Percentiles rank a stretch among this genome's conserved stretches.
phyloP scores from a whole-genome alignment of 306 rosid species.

The Quillaja saponaria region DNA sequence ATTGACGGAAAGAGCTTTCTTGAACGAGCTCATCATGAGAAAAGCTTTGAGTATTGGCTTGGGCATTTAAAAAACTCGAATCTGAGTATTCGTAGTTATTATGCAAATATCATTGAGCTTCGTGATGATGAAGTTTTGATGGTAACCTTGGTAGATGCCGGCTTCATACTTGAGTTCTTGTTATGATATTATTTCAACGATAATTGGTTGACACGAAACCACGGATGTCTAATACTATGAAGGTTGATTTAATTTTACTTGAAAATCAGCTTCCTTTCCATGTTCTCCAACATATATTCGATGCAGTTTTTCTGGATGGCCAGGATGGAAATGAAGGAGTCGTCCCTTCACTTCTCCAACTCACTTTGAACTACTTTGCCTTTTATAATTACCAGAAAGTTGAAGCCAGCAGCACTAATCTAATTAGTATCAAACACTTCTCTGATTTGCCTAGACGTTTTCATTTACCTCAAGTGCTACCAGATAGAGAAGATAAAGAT shows the following conservation, averaged over 20 bases:
- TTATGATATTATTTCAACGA: fast-evolving
- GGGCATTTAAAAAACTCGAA: background rate
- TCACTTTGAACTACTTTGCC: background rate
- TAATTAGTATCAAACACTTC: background rate
- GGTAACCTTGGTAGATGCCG: conserved; percentile 1
- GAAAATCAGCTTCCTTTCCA: conserved; percentile 30
- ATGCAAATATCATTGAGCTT: background rate
- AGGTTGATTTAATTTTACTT: background rate
- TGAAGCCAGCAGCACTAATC: background rate
- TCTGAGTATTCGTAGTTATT: background rate
- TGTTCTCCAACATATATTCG: background rate
- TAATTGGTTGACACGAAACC: background rate
- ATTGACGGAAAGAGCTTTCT: background rate
- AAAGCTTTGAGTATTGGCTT: background rate
- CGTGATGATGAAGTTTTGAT: background rate
- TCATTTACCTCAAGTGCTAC: background rate
- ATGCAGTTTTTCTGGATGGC: background rate
- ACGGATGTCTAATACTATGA: background rate
- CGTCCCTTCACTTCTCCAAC: background rate
- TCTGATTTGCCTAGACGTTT: conserved; percentile 9
- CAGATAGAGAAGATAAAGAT: fast-evolving
- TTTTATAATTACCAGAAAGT: fast-evolving
- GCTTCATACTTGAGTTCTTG: conserved; percentile 17
- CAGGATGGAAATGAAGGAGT: fast-evolving
- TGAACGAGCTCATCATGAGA: background rate